Percentiles rank a stretch among this genome's conserved stretches.
These are phyloP conservation scores for Hypoxylon lenormandii DNA, from an alignment of 495 filamentous ascomycete genomes.

Conservation along the genomic window DNA sequence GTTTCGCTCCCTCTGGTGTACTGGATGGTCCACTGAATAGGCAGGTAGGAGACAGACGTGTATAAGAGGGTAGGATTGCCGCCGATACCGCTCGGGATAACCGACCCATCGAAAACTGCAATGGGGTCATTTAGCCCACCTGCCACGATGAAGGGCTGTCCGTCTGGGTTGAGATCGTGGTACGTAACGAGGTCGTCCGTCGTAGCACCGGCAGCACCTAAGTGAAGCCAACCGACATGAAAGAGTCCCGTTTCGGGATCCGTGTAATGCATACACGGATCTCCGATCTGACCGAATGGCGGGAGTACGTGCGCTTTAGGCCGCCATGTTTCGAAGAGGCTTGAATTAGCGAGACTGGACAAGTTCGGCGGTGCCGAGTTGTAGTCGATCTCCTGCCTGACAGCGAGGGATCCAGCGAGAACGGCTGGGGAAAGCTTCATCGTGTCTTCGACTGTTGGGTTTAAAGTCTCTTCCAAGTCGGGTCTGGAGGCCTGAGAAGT, in stretches of 20 bases:
- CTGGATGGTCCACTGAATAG: conserved; percentile 51
- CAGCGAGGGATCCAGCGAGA: conserved; percentile 29
- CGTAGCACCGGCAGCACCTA: conserved; percentile 36
- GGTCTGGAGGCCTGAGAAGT: not conserved
- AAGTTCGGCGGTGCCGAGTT: conserved; percentile 43
- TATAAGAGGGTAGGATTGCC: conserved; percentile 49
- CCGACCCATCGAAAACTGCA: conserved; percentile 43
- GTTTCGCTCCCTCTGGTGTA: conserved; percentile 54
- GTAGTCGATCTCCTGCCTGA: conserved; percentile 38
- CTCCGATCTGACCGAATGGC: conserved; percentile 41
- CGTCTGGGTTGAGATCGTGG: conserved; percentile 35
- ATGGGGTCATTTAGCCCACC: conserved; percentile 43
- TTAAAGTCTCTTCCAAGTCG: not conserved
- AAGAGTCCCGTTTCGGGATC: conserved; percentile 45
- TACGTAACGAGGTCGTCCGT: conserved; percentile 46
- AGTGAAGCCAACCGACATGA: conserved; percentile 40
- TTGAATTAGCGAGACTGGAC: conserved; percentile 38
- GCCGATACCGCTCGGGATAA: conserved; percentile 40
- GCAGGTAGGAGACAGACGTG: conserved; percentile 50
- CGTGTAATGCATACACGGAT: conserved; percentile 47
- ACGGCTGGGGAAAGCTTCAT: conserved; percentile 42
- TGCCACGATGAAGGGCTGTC: conserved; percentile 34
- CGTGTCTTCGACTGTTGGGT: conserved; percentile 9
- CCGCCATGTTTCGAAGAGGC: conserved; percentile 44
- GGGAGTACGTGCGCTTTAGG: conserved; percentile 44